phyloP scores from a whole-genome alignment of 2,329 filamentous ascomycete genomes.

The Plectosphaerella sp. region DNA sequence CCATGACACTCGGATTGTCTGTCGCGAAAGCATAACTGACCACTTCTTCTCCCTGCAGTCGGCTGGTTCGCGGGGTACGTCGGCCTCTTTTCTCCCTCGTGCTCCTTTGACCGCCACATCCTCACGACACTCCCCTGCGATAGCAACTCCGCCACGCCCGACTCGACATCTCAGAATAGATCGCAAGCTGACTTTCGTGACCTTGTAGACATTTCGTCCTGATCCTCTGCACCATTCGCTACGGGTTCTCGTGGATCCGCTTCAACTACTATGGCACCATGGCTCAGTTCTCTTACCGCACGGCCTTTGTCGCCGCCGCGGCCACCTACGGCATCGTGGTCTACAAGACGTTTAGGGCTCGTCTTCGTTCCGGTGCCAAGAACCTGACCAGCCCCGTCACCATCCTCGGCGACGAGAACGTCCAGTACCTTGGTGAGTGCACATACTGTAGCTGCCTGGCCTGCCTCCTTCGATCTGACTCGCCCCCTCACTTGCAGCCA shows the following conservation, averaged over 20 bases:
- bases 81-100: slow-evolving; percentile 12
- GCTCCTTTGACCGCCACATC: slow-evolving; percentile 2
- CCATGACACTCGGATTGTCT: background rate
- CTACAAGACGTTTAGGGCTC: slow-evolving; percentile 92
- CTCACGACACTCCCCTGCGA: background rate
- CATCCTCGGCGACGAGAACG: slow-evolving; percentile 84
- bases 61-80: slow-evolving; percentile 81
- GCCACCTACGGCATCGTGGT: slow-evolving; percentile 97
- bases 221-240: slow-evolving; percentile 77
- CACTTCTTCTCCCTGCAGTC: slow-evolving; percentile 39
- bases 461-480: background rate
- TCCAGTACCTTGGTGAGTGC: slow-evolving; percentile 87
- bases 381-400: slow-evolving; percentile 56
- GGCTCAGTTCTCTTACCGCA: slow-evolving; percentile 82
- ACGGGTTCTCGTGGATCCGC: slow-evolving; percentile 78
- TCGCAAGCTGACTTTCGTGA: slow-evolving; percentile 2
- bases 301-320: slow-evolving; percentile 83
- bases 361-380: slow-evolving; percentile 67
- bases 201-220: slow-evolving; percentile 72
- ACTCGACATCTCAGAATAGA: too few species aligned
- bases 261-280: slow-evolving; percentile 79
- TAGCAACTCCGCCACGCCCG: too few species aligned
- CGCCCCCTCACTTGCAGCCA: slow-evolving; percentile 48
- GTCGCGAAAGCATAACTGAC: slow-evolving; percentile 25
- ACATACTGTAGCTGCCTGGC: slow-evolving; percentile 3